A percentile compares a stretch with the other conserved stretches of the same genome.
Evolutionary conservation across 2,329 filamentous ascomycete genomes (phyloP).

Genomic region (Trichoderma polysporum): DNA sequence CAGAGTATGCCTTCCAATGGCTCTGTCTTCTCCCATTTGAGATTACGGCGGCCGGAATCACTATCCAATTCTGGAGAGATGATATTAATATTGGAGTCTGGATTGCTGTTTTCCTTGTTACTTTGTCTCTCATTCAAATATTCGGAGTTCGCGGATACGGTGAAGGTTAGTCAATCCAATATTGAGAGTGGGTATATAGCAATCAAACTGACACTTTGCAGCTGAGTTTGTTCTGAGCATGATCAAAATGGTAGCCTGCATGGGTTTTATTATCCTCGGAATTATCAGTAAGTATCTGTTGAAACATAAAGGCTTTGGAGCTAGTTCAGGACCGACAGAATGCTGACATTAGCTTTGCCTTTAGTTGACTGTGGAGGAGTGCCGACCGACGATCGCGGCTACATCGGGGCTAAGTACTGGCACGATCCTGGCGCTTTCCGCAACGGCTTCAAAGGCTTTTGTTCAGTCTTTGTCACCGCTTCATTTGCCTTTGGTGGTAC

Average conservation of each 20-base stretch:
- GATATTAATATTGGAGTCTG: background rate
- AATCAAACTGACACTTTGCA: no score
- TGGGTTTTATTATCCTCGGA: background rate
- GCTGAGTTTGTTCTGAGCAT: background rate
- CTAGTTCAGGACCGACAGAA: no score
- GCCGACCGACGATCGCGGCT: no score
- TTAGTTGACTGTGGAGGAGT: no score
- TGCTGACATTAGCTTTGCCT: no score
- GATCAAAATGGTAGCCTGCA: background rate
- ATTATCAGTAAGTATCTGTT: no score
- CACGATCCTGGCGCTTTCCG: background rate
- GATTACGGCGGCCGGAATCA: background rate
- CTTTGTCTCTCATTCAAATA: no score
- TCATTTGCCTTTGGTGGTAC: background rate
- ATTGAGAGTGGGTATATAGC: no score
- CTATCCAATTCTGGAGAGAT: background rate
- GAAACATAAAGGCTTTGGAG: no score
- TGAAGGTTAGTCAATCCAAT: no score
- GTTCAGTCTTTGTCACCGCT: background rate
- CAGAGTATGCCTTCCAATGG: background rate
- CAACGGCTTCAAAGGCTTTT: background rate
- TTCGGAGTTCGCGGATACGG: no score
- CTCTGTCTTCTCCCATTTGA: background rate
- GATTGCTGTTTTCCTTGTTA: no score
- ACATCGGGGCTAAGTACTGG: background rate